Percentiles rank a stretch among this genome's conserved stretches.
phyloP scores from a whole-genome alignment of 176 grass and related monocot genomes.

The Aegilops tauschii region DNA sequence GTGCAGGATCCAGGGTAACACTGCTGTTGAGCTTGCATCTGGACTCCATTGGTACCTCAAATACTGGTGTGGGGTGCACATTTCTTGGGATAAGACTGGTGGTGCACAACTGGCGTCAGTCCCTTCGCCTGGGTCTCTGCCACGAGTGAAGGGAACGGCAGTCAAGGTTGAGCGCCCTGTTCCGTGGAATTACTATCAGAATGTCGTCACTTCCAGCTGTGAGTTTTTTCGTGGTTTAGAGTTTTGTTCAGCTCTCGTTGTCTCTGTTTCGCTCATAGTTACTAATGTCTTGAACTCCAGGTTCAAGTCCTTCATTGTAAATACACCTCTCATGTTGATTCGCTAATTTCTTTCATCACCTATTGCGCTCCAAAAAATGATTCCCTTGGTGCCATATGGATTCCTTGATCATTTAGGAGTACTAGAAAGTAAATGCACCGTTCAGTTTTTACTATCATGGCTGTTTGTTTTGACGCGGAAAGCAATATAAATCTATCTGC shows the following conservation, averaged over 20 bases:
- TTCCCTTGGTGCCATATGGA: background rate
- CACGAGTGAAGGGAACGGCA: slow-evolving; percentile 49
- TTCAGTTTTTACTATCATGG: background rate
- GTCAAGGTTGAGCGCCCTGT: slow-evolving; percentile 88
- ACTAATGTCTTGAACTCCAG: background rate
- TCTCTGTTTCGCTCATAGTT: background rate
- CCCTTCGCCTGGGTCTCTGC: slow-evolving; percentile 61
- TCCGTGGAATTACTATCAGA: slow-evolving; percentile 97
- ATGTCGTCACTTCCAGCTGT: slow-evolving; percentile 98
- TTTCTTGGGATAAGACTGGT: slow-evolving; percentile 98
- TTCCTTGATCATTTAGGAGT: too few relatives aligned
- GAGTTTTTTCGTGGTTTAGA: slow-evolving; percentile 46
- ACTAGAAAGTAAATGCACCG: slow-evolving; percentile 9
- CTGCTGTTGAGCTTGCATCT: slow-evolving; percentile 74
- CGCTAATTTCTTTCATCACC: background rate
- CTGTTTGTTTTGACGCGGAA: slow-evolving; percentile 11
- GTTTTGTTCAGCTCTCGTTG: background rate
- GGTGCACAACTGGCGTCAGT: slow-evolving; percentile 66
- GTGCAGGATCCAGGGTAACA: slow-evolving; percentile 78
- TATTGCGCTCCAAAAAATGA: background rate
- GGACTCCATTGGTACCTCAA: slow-evolving; percentile 98
- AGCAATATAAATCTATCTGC: background rate
- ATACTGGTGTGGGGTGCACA: slow-evolving; percentile 83
- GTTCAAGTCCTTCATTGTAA: background rate
- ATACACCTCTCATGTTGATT: background rate